Evolutionary conservation across 2,329 filamentous ascomycete genomes (phyloP).

Genomic region (Talaromyces sp.): DNA sequence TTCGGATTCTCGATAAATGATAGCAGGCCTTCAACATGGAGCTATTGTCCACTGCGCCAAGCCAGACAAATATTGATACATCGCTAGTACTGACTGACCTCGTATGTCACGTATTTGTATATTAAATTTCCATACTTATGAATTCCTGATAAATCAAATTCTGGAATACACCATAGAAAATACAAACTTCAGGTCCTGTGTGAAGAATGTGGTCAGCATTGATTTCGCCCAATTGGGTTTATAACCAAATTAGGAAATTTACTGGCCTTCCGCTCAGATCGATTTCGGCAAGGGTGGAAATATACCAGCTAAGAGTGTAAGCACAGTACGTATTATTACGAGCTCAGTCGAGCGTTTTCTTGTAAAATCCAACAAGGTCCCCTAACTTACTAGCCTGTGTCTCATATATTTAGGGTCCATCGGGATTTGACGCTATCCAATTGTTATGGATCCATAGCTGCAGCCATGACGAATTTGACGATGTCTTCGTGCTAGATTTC

Average conservation of each 20-base stretch:
- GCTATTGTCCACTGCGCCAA: not conserved
- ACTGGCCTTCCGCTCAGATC: not conserved
- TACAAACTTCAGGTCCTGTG: not conserved
- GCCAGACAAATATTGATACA: no score
- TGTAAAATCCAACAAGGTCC: not conserved
- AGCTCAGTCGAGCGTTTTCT: not conserved
- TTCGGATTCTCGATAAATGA: not conserved
- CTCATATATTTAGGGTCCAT: not conserved
- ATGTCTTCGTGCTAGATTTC: not conserved
- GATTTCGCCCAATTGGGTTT: not conserved
- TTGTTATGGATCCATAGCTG: not conserved
- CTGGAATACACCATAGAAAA: not conserved
- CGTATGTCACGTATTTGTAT: not conserved
- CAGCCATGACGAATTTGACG: not conserved
- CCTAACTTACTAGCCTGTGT: not conserved
- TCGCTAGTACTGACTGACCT: not conserved
- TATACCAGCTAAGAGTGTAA: not conserved
- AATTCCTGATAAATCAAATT: not conserved
- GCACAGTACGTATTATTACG: not conserved
- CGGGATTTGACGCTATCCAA: not conserved
- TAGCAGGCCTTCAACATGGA: not conserved
- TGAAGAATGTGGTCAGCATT: not conserved
- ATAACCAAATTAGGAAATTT: not conserved
- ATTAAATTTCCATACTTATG: not conserved
- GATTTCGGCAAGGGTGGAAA: not conserved